Conservation (phyloP, 371 early-diverging fungal species). For the Mucor piriformis region DNA sequence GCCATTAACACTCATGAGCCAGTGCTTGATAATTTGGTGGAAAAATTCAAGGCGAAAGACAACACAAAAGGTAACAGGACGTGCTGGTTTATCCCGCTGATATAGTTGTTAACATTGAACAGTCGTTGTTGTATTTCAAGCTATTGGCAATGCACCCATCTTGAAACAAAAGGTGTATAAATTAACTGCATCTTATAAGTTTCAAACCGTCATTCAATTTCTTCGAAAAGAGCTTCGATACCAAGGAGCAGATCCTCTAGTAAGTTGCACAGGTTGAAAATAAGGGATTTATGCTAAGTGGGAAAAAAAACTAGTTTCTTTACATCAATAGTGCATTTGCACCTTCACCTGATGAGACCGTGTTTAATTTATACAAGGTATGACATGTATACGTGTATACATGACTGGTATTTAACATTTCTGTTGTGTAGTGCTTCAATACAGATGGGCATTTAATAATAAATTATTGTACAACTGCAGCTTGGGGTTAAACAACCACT, state of each 20-base stretch:
- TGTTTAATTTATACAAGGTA: slow-evolving; percentile 82
- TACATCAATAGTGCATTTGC: slow-evolving; percentile 93
- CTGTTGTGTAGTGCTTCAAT: slow-evolving; percentile 68
- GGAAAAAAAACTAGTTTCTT: slow-evolving; percentile 62
- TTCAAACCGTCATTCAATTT: slow-evolving; percentile 84
- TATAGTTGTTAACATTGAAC: background rate
- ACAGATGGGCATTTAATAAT: slow-evolving; percentile 82
- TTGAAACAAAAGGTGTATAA: slow-evolving; percentile 85
- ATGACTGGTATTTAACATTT: background rate
- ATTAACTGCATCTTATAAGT: slow-evolving; percentile 80
- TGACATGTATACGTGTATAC: background rate
- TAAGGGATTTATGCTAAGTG: background rate
- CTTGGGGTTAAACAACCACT: slow-evolving; percentile 76
- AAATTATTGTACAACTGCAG: slow-evolving; percentile 88
- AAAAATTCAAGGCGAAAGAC: too few species aligned
- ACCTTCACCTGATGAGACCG: slow-evolving; percentile 92
- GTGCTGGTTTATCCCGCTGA: too few species aligned
- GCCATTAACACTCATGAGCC: background rate
- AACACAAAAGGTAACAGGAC: background rate
- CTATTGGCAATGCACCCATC: slow-evolving; percentile 92
- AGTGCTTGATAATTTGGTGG: too few species aligned
- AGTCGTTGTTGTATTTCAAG: slow-evolving; percentile 86
- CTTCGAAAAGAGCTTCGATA: slow-evolving; percentile 82
- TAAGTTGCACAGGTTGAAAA: slow-evolving; percentile 32
- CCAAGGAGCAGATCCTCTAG: slow-evolving; percentile 77